Evolutionary conservation across 345 rosid species (phyloP), one percentile per base, ranked within the genome.

Genomic region (Alliaria petiolata): DNA sequence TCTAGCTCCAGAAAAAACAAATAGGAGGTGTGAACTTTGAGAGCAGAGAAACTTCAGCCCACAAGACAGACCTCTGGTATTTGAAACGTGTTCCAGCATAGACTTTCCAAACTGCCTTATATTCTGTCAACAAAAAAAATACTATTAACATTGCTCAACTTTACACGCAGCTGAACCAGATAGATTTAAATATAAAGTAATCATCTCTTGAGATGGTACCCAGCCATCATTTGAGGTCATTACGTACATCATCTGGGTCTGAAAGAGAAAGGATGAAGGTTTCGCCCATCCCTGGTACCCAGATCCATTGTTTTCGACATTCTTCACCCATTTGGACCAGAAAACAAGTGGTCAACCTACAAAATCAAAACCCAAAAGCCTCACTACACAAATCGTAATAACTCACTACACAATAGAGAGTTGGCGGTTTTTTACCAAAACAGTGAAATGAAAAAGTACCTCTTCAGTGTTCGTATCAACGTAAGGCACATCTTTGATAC

Each of bases 11-110:
- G 76, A 73, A 80, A 80, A 83, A 62, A 85, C 78, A 69, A 86
- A 85, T 33, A 72, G 75, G 65, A 89, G 71, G 72, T 95, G 85
- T 74, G 83, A 77, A 64, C 60, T 19, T 22, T 75, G 53, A 38
- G 97, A 95, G 79, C 85, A 86, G 77, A 91, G 93, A 84, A 91
- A 95, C 82, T 91, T 86, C 86, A 95, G 72, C 69, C 97, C 89
- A 79, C 77, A 67, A 74, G 87, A 73, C 70, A 91, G 97, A 71
- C 99, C 97, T 35, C 85, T 78, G 22, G 90, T 89, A 70, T 80
- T 80, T 69, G 99, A 91, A 78, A 95, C 87, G 65, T 86, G 90
- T 70, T 95, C 97, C 87, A 91, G 82, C 78, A 91, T 82, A 74
- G 82, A 78, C 82, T 95, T 95, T 30, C 91, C 91, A 79, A 87